Evolutionary conservation across 179 eudicot species (phyloP).

Genomic region (Patellifolia procumbens): DNA sequence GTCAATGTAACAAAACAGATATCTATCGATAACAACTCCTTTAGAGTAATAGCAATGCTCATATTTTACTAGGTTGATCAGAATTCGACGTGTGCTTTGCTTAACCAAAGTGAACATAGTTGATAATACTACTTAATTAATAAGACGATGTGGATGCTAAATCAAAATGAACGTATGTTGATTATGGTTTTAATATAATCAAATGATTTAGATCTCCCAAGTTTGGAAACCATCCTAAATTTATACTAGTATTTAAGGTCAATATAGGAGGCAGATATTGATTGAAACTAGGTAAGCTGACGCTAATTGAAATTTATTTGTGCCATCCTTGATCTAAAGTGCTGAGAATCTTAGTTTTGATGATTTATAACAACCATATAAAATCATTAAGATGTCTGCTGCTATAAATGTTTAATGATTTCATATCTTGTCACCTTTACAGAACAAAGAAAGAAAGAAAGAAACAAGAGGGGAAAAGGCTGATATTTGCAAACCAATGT

Average conservation of each 20-base stretch:
- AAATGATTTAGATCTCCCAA: background rate
- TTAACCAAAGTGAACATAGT: background rate
- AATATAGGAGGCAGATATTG: background rate
- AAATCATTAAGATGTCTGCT: background rate
- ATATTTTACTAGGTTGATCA: background rate
- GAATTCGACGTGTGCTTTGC: background rate
- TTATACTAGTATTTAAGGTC: background rate
- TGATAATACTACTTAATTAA: background rate
- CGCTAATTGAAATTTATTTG: no score
- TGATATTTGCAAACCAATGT: background rate
- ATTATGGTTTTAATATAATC: background rate
- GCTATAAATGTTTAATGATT: no score
- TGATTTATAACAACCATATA: background rate
- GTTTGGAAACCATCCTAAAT: background rate
- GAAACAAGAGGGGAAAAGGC: background rate
- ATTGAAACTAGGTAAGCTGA: background rate
- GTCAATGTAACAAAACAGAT: no score
- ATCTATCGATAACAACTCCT: no score
- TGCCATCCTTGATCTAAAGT: no score
- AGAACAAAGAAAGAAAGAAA: no score
- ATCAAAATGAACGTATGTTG: background rate
- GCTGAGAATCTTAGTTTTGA: no score
- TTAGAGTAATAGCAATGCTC: no score
- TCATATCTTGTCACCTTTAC: no score
- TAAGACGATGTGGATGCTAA: background rate